These are phyloP conservation scores for Nemania abortiva DNA, from an alignment of 2,329 filamentous ascomycete genomes.

Conservation along the genomic window DNA sequence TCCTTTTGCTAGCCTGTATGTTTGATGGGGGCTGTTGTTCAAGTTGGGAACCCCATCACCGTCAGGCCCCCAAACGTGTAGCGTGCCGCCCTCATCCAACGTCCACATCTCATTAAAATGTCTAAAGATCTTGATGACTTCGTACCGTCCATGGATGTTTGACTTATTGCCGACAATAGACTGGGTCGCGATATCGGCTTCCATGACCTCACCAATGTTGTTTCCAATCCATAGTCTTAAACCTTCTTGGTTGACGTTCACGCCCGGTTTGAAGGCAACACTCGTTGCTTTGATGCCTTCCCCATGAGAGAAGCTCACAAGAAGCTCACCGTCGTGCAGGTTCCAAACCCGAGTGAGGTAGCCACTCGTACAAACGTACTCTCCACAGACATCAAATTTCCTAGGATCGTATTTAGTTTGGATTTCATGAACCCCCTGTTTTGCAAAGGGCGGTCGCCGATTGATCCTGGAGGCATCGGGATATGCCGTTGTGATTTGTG, in stretches of 20 bases:
- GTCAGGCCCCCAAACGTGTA: slow-evolving; percentile 89
- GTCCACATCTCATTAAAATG: slow-evolving; percentile 94
- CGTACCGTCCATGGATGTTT: slow-evolving; percentile 79
- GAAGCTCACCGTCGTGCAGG: slow-evolving; percentile 80
- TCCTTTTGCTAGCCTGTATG: slow-evolving; percentile 81
- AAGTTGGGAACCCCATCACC: slow-evolving; percentile 78
- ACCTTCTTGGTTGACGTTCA: slow-evolving; percentile 83
- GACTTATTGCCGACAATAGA: slow-evolving; percentile 75
- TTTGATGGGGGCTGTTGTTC: slow-evolving; percentile 75
- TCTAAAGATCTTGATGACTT: slow-evolving; percentile 86
- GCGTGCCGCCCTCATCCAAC: slow-evolving; percentile 86
- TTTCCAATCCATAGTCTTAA: slow-evolving; percentile 89
- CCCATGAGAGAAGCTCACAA: slow-evolving; percentile 84
- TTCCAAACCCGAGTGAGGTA: slow-evolving; percentile 91
- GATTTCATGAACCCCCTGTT: slow-evolving; percentile 80
- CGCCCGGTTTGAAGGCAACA: slow-evolving; percentile 85
- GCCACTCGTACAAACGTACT: slow-evolving; percentile 87
- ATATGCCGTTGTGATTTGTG: slow-evolving; percentile 72
- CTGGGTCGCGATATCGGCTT: slow-evolving; percentile 84
- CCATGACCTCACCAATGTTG: slow-evolving; percentile 86
- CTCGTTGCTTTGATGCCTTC: slow-evolving; percentile 87
- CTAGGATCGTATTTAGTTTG: slow-evolving; percentile 87
- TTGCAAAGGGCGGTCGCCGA: slow-evolving; percentile 81
- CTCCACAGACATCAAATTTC: slow-evolving; percentile 87
- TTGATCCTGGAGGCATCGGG: slow-evolving; percentile 89